Conservation (phyloP, 306 rosid genomes). For the Glycine tomentella region DNA sequence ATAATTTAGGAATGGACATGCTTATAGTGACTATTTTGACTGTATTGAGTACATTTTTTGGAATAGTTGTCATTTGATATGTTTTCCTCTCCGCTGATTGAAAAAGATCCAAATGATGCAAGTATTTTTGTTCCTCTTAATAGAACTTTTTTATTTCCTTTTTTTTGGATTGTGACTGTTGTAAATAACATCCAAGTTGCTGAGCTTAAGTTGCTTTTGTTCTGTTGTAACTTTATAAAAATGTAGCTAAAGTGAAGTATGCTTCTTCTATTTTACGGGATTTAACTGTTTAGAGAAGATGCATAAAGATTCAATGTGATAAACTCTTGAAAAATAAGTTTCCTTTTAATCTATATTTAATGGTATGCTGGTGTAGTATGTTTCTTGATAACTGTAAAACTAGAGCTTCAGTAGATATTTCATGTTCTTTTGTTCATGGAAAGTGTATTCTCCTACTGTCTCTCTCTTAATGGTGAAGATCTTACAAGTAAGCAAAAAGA, state of each 20-base stretch:
- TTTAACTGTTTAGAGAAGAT: conserved; percentile 9
- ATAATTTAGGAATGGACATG: conserved; percentile 2
- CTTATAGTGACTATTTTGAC: conserved; percentile 9
- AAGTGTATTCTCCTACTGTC: neutral
- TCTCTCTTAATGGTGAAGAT: neutral
- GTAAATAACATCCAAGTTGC: conserved; percentile 1
- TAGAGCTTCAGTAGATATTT: neutral
- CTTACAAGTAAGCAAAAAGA: conserved; percentile 22
- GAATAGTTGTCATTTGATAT: conserved; percentile 20
- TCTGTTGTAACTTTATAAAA: conserved; percentile 4
- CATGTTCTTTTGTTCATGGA: neutral
- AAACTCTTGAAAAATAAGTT: neutral
- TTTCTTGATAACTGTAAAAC: conserved; percentile 7
- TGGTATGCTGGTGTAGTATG: neutral
- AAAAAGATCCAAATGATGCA: conserved; percentile 20
- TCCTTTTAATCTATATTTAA: neutral
- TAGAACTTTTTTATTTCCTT: neutral
- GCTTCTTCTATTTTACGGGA: conserved; percentile 11
- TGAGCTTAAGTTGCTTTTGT: conserved; percentile 4
- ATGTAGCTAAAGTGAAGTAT: conserved; percentile 9
- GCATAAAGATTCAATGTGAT: neutral
- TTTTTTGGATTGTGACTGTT: conserved; percentile 31
- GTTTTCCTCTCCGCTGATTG: conserved; percentile 31
- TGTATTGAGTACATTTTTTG: neutral
- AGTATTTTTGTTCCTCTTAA: conserved; percentile 14